Evolutionary conservation across 805 yeast genomes (phyloP).

Genomic region (Teunomyces funiuensis): DNA sequence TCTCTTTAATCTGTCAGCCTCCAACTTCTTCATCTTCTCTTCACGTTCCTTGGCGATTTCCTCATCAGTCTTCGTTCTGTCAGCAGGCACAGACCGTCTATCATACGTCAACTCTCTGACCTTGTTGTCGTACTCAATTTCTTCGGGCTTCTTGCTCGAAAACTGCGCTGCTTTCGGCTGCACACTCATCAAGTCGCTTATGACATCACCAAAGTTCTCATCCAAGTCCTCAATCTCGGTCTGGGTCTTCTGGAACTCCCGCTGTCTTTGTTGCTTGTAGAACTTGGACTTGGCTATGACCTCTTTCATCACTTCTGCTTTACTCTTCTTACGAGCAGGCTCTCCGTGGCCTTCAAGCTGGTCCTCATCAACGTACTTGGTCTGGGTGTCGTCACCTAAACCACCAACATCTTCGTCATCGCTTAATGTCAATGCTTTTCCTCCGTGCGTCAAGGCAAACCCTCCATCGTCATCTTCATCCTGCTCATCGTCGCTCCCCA

Average conservation of each 20-base stretch:
- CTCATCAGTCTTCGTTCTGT: constrained; percentile 76
- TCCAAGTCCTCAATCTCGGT: constrained; percentile 66
- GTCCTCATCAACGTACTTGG: constrained; percentile 41
- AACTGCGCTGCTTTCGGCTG: constrained; percentile 20
- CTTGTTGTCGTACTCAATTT: constrained; percentile 59
- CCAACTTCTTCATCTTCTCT: constrained; percentile 60
- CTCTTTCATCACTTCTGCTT: constrained; percentile 84
- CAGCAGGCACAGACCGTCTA: constrained; percentile 77
- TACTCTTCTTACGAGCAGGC: constrained; percentile 66
- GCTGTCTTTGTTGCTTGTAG: constrained; percentile 74
- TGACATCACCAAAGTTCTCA: constrained; percentile 69
- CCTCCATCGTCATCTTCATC: constrained; percentile 49
- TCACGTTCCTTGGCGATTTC: constrained; percentile 61
- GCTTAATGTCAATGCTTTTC: constrained; percentile 60
- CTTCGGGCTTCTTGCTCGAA: constrained; percentile 39
- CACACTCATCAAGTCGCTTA: constrained; percentile 49
- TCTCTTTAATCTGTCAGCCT: constrained; percentile 66
- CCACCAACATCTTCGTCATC: constrained; percentile 50
- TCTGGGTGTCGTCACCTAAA: constrained; percentile 20
- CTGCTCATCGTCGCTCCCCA: constrained; percentile 76
- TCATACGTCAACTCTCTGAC: constrained; percentile 68
- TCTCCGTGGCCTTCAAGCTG: constrained; percentile 25
- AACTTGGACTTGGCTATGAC: constrained; percentile 80
- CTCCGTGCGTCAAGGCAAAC: constrained; percentile 72
- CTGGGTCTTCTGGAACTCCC: constrained; percentile 57